Percentiles rank a stretch among this genome's conserved stretches.
Conservation (phyloP, 1,284 basidiomycete genomes). For the Boletus mariae region DNA sequence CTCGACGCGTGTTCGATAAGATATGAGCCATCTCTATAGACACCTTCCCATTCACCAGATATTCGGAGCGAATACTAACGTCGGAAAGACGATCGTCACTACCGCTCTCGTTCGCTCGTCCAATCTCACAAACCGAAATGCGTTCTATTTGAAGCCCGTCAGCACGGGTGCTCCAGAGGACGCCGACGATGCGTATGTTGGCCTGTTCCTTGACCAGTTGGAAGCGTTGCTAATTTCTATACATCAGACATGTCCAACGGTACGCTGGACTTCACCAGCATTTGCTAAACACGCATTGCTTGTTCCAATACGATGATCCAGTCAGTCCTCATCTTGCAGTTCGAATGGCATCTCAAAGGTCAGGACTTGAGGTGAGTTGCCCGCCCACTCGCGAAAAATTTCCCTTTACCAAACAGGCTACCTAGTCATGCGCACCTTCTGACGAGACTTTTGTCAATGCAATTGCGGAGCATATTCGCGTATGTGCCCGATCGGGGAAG, state of each 20-base stretch:
- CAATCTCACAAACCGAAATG: slow-evolving; percentile 45
- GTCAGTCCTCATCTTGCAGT: slow-evolving; percentile 93
- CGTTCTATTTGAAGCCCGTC: slow-evolving; percentile 88
- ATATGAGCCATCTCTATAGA: slow-evolving; percentile 55
- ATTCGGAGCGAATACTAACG: slow-evolving; percentile 89
- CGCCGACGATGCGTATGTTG: slow-evolving; percentile 75
- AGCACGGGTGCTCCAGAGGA: slow-evolving; percentile 81
- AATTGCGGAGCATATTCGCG: slow-evolving; percentile 59
- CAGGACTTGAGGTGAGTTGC: slow-evolving; percentile 25
- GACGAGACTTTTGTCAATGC: slow-evolving; percentile 70
- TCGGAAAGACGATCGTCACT: slow-evolving; percentile 89
- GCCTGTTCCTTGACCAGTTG: not conserved
- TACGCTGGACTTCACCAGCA: slow-evolving; percentile 45
- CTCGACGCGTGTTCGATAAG: not conserved
- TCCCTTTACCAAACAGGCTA: not conserved
- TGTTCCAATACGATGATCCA: slow-evolving; percentile 85
- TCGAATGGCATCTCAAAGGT: slow-evolving; percentile 48
- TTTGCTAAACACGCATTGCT: slow-evolving; percentile 63
- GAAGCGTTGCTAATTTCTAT: not conserved
- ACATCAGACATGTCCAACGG: slow-evolving; percentile 64
- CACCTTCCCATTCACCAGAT: slow-evolving; percentile 84
- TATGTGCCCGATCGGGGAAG: slow-evolving; percentile 40
- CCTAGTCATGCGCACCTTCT: slow-evolving; percentile 38
- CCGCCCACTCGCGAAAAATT: not conserved
- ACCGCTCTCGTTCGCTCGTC: slow-evolving; percentile 80